phyloP scores from a whole-genome alignment of 352 stramenopile species.

The Phytopythium helicoides region DNA sequence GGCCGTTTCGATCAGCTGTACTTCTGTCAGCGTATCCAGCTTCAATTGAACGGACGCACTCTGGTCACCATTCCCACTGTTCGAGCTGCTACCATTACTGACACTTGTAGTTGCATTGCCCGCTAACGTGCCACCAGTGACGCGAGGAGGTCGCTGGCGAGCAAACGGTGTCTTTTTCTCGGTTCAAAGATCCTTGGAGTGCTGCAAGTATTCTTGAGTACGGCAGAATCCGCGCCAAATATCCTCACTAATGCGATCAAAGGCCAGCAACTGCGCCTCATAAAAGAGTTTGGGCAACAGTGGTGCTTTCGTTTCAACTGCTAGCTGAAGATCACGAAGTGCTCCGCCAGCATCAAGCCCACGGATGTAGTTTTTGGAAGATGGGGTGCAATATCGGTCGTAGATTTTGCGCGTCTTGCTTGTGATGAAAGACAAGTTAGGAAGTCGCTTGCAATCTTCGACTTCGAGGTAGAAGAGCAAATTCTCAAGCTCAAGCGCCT shows the following conservation, averaged over 20 bases:
- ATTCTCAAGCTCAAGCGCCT: conserved; percentile 80
- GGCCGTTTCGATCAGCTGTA: conserved; percentile 68
- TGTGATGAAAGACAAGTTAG: conserved; percentile 78
- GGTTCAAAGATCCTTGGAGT: conserved; percentile 40
- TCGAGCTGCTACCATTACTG: conserved; percentile 1
- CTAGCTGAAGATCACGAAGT: conserved; percentile 45
- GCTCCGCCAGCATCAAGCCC: conserved; percentile 26
- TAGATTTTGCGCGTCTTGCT: conserved; percentile 79
- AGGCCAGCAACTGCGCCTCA: conserved; percentile 53
- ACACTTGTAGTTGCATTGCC: conserved; percentile 6
- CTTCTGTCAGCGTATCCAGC: conserved; percentile 53
- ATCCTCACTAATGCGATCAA: conserved; percentile 62
- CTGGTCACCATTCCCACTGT: conserved; percentile 31
- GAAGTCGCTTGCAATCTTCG: conserved; percentile 80
- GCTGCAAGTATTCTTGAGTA: conserved; percentile 68
- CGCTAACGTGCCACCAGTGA: not conserved
- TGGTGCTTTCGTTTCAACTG: conserved; percentile 37
- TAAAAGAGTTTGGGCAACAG: conserved; percentile 72
- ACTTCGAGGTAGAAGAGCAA: conserved; percentile 84
- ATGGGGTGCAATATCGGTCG: conserved; percentile 62
- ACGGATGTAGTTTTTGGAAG: conserved; percentile 46
- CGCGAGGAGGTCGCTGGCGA: not conserved
- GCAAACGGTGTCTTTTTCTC: conserved; percentile 13
- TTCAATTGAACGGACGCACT: conserved; percentile 47
- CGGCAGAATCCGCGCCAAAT: conserved; percentile 69